Base-by-base conservation (phyloP, 2,329 filamentous ascomycete genomes). In the Fusarium torreyae region DNA sequence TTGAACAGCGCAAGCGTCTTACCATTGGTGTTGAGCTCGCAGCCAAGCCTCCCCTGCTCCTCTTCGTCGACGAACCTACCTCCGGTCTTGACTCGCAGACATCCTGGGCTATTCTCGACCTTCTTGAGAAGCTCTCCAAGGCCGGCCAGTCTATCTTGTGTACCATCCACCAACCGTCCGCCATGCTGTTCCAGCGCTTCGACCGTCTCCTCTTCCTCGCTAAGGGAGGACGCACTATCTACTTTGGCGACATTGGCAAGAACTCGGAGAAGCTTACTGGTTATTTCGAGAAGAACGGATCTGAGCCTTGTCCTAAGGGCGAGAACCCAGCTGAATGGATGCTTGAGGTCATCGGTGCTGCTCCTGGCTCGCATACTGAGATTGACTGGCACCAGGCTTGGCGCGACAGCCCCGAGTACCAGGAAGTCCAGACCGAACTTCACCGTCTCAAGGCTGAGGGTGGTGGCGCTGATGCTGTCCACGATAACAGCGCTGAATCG, bases 101-200 rank as follows among this genome's bases (percentile, higher is more conserved):
- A 34, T 89, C 90, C 8, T 93, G 90, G 82, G 91, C 91, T 74
- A 92, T 93, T 59, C 87, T 92, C 18, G 88, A 89, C 26, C 90
- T 93, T 77, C 81, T 93, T 11, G 87, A 88, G 56, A 93, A 92
- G 69, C 82, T 91, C 2, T 83, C 87, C 5, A 78, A 84, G 56
- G 80, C 78, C 6, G 84, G 84, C 7, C 84, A 87, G 68, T 82
- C 84, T 11, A 80, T 87, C 14, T 74, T 87, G 0, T 84, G 83
- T 55, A 87, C 85, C 5, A 86, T 87, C 38, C 85, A 87, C 68
- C 85, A 87, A 66, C 85, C 85, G 3, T 82, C 79, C 1, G 74
- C 74, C 0, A 75, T 75, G 74, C 65, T 75, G 34, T 75, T 75
- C 31, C 78, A 82, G 62, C 80, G 81, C 46, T 86, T 91, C 51